Conservation (phyloP, 75 land plant genomes). For the Azolla pinnata region DNA sequence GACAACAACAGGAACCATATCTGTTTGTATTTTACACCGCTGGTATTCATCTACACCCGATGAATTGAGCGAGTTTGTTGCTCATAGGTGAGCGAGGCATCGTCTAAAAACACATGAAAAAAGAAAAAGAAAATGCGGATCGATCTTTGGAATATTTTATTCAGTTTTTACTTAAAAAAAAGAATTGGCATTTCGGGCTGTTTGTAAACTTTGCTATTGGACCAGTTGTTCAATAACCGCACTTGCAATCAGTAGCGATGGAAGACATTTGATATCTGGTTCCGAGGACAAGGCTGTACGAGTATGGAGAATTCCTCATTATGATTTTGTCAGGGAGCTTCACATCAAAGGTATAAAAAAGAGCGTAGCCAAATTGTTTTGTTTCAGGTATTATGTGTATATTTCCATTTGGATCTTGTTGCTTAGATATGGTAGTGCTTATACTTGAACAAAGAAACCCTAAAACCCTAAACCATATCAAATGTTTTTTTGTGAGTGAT, state of each 20-base stretch:
- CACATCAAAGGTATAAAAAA: constrained; percentile 2
- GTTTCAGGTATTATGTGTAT: neutral
- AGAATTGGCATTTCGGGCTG: neutral
- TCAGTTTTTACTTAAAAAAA: neutral
- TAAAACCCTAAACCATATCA: neutral
- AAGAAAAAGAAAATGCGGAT: no score
- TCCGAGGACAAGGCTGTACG: constrained; percentile 32
- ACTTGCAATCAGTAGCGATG: constrained; percentile 29
- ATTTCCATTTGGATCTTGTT: neutral
- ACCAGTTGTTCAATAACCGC: constrained; percentile 28
- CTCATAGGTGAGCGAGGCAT: constrained; percentile 2
- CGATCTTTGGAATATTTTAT: neutral
- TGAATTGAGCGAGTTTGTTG: neutral
- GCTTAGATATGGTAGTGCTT: neutral
- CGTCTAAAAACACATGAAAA: neutral
- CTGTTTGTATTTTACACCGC: neutral
- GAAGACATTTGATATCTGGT: constrained; percentile 25
- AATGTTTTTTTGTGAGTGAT: neutral
- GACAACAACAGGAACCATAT: neutral
- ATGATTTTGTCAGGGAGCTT: neutral
- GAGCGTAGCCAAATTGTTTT: no score
- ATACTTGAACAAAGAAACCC: neutral
- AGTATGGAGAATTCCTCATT: constrained; percentile 20
- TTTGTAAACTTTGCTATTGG: neutral
- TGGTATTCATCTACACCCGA: neutral